phyloP scores from a whole-genome alignment of 306 rosid genomes.

The Arachis hypogaea region DNA sequence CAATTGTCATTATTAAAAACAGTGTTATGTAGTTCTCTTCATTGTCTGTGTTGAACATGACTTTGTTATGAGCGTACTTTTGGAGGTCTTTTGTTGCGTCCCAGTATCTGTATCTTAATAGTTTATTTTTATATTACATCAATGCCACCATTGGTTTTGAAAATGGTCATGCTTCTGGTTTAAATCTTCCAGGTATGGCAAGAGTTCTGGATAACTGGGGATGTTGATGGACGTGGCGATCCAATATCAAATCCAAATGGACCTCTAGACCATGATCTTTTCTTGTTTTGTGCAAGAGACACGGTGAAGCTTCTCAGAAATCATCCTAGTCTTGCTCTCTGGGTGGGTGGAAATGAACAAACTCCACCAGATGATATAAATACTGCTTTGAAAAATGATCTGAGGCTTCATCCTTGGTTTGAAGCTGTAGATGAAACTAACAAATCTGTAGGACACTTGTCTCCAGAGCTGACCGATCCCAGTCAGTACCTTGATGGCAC shows the following conservation, averaged over 20 bases:
- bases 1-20: neutral
- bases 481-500: conserved; percentile 94
- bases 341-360: conserved; percentile 99
- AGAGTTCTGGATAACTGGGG: conserved; percentile 99
- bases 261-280: conserved; percentile 92
- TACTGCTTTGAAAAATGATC: conserved; percentile 66
- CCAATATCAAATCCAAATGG: conserved; percentile 87
- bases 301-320: conserved; percentile 91
- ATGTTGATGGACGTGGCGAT: conserved; percentile 86
- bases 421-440: conserved; percentile 42
- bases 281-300: conserved; percentile 90
- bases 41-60: neutral
- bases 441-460: conserved; percentile 38
- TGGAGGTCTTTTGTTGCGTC: conserved; percentile 1
- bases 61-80: conserved; percentile 1
- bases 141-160: conserved; percentile 19
- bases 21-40: neutral
- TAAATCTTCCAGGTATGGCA: conserved; percentile 82
- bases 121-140: conserved; percentile 11
- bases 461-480: conserved; percentile 51
- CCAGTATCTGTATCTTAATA: conserved; percentile 18
- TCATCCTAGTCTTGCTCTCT: conserved; percentile 94
- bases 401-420: conserved; percentile 78
- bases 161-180: conserved; percentile 35
- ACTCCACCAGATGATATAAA: conserved; percentile 85